These are phyloP conservation scores for Phytophthora quininea DNA, from an alignment of 352 stramenopile genomes.

Conservation along the genomic window DNA sequence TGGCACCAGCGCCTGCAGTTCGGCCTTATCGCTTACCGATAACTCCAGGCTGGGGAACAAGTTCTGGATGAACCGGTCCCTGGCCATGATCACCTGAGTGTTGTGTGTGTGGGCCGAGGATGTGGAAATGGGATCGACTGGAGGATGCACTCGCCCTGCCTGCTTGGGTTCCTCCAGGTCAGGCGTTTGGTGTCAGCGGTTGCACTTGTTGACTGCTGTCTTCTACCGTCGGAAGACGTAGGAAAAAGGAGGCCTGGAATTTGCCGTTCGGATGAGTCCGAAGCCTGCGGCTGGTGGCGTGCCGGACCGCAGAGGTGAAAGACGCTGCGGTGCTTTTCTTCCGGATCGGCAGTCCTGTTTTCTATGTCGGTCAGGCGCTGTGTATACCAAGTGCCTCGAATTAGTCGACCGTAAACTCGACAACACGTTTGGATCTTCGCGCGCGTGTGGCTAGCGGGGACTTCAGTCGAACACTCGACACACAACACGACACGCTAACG, in stretches of 20 bases:
- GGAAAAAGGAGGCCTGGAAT: conserved; percentile 11
- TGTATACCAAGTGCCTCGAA: not conserved
- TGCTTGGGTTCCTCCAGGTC: conserved; percentile 7
- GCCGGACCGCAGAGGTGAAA: conserved; percentile 23
- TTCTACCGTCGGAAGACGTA: conserved; percentile 23
- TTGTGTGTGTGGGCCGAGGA: conserved; percentile 4
- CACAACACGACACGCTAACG: not conserved
- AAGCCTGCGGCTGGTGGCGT: conserved; percentile 15
- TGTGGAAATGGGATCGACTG: conserved; percentile 18
- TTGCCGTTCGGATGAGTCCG: conserved; percentile 25
- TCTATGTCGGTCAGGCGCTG: conserved; percentile 7
- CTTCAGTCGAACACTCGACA: not conserved
- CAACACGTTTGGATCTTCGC: not conserved
- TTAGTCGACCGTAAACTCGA: conserved; percentile 24
- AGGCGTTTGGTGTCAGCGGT: not conserved
- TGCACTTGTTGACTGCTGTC: not conserved
- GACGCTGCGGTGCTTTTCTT: conserved; percentile 14
- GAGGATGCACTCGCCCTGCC: not conserved
- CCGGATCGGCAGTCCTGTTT: conserved; percentile 25
- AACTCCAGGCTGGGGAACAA: conserved; percentile 32
- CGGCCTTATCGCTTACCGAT: conserved; percentile 29
- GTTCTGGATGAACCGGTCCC: conserved; percentile 32
- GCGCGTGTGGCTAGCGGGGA: conserved; percentile 10
- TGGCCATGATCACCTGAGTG: conserved; percentile 25
- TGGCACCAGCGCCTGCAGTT: conserved; percentile 35